These are phyloP conservation scores for Ceratocystis albifundus DNA, from an alignment of 2,329 filamentous ascomycete species.

Conservation along the genomic window DNA sequence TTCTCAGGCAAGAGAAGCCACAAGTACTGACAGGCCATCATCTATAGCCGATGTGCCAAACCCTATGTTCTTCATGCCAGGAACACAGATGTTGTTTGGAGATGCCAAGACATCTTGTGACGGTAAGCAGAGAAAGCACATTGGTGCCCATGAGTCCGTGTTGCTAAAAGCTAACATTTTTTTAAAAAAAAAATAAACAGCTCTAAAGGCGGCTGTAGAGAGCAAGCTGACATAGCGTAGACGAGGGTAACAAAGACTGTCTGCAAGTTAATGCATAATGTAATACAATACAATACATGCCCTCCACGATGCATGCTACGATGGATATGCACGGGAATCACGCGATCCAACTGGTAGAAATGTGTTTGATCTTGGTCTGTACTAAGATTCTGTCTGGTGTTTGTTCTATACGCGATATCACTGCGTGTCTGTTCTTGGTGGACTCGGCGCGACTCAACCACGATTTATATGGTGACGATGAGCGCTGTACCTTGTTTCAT, in stretches of 20 bases:
- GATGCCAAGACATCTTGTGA: conserved; percentile 78
- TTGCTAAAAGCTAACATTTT: not conserved
- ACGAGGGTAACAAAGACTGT: not conserved
- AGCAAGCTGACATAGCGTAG: conserved; percentile 22
- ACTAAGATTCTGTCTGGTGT: not conserved
- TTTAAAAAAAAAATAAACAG: conserved; percentile 27
- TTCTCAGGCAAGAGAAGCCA: too few species aligned
- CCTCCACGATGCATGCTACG: not conserved
- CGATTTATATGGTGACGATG: not conserved
- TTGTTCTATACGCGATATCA: conserved; percentile 8
- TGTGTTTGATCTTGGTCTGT: not conserved
- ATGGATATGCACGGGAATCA: not conserved
- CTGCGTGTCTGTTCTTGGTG: conserved; percentile 16
- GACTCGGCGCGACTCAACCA: not conserved
- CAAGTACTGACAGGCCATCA: conserved; percentile 23
- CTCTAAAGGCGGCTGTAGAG: conserved; percentile 35
- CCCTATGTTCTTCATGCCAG: conserved; percentile 86
- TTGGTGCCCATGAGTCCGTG: not conserved
- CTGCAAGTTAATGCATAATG: not conserved
- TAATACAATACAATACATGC: not conserved
- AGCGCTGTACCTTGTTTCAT: not conserved
- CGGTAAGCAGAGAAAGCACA: conserved; percentile 39
- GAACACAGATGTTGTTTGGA: conserved; percentile 83
- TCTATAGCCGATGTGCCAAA: conserved; percentile 69
- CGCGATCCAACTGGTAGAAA: too few species aligned